Conservation (phyloP, 2,329 filamentous ascomycete genomes). For the Botrytis squamosa region DNA sequence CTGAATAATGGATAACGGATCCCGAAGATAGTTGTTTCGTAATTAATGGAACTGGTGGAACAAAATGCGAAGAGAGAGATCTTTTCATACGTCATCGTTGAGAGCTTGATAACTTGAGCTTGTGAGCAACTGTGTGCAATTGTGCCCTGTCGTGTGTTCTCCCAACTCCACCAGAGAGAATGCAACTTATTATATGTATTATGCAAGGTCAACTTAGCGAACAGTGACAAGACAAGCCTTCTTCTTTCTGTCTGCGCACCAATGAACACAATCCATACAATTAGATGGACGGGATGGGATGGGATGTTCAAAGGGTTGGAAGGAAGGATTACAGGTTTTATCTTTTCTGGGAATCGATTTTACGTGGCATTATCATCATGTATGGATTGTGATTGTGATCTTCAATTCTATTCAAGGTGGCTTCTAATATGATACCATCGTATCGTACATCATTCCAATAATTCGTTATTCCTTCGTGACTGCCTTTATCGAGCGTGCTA, state of each 20-base stretch:
- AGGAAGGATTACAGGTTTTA: slow-evolving; percentile 1
- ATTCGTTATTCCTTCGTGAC: neutral
- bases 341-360: neutral
- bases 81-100: neutral
- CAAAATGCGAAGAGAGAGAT: neutral
- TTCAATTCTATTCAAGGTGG: neutral
- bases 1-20: neutral
- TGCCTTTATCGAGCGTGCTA: neutral
- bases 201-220: neutral
- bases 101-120: neutral
- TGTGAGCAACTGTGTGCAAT: neutral
- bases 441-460: neutral
- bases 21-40: neutral
- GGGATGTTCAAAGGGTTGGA: neutral
- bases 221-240: neutral
- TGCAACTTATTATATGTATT: neutral
- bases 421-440: neutral
- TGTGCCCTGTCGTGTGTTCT: neutral
- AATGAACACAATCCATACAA: neutral
- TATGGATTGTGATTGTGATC: neutral
- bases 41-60: neutral
- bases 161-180: neutral
- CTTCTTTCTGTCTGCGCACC: neutral
- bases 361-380: slow-evolving; percentile 11
- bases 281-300: neutral